Percentiles rank a stretch among this genome's conserved stretches.
phyloP scores from a whole-genome alignment of 768 basidiomycete species.

The Lentinus brumalis region DNA sequence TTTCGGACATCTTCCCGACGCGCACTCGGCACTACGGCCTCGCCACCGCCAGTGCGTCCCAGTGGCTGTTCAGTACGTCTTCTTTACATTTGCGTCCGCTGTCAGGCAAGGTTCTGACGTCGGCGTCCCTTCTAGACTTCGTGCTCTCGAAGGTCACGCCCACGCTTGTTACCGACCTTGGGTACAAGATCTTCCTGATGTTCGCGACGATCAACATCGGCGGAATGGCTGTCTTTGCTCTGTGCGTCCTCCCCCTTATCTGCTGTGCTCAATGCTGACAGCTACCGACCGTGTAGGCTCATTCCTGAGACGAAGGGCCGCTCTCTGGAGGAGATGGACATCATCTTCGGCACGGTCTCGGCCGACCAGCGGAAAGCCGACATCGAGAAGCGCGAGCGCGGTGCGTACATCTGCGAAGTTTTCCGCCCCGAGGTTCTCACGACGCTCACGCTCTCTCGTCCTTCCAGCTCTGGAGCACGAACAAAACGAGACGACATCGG shows the following conservation, averaged over 20 bases:
- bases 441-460: constrained; percentile 1
- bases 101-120: neutral
- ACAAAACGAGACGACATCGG: constrained; percentile 23
- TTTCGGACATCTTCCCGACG: constrained; percentile 86
- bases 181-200: constrained; percentile 78
- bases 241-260: constrained; percentile 44
- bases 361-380: constrained; percentile 54
- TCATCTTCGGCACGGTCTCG: constrained; percentile 59
- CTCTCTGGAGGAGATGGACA: constrained; percentile 54
- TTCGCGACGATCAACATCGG: constrained; percentile 75
- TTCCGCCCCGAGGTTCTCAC: neutral
- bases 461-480: constrained; percentile 22
- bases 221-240: constrained; percentile 67
- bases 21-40: constrained; percentile 82
- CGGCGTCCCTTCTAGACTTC: constrained; percentile 49
- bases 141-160: constrained; percentile 74
- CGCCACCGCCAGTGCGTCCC: constrained; percentile 71
- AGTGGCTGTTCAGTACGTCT: constrained; percentile 79
- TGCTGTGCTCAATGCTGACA: neutral
- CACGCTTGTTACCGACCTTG: constrained; percentile 56
- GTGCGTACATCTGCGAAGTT: constrained; percentile 8
- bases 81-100: neutral
- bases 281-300: constrained; percentile 25
- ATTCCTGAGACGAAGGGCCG: constrained; percentile 46
- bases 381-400: constrained; percentile 50